Base-by-base conservation (phyloP, 2,329 filamentous ascomycete genomes). In the Sphaerulina populicola region DNA sequence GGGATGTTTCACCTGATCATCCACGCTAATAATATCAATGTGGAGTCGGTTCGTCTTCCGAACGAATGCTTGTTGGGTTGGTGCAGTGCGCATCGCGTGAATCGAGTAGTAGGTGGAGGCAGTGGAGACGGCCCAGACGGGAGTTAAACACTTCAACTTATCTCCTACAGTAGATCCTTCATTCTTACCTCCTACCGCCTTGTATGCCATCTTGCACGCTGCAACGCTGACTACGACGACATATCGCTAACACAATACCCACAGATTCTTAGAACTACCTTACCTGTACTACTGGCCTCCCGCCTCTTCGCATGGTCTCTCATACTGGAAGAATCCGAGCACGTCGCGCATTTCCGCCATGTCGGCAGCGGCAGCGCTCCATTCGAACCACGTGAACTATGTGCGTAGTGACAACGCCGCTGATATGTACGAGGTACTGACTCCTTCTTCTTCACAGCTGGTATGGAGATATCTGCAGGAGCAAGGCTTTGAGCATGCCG, bases 371-470 rank as follows among this genome's bases (percentile, higher is more conserved):
- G 58, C 57, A 40, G 45, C 55, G 44, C 69, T 80, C 56, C 77
- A 72, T 62, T 77, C 74, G 59, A 76, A 83, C 72, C 79, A 83
- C 66, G 75, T 85, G 65, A 85, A 84, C 71, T 83, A 83, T 70
- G 47, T 50, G 41, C 10, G 47, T 44, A 31, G 21, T 12, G 14
- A 6, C 29, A 14, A 44, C 29, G 15, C 12, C 14, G 4, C 11
- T 15, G n/a, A 15, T 15, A 15, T 5, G 30, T 6, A 35, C 15
- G 5, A 15, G 14, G 33, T 23, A 35, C 30, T 44, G 11, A 44
- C 42, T 8, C 10, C 6, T 29, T 9, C 4, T 21, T 6, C 29
- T 35, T 38, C 29, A 36, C 41, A 50, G 38, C 72, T 84, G 64
- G 81, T 85, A 68, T 82, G 80, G 76, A 80, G 80, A 75, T 83